A percentile compares a stretch with the other conserved stretches of the same genome.
These are phyloP conservation scores for Xylaria scruposa DNA, from an alignment of 495 filamentous ascomycete genomes.

Conservation along the genomic window DNA sequence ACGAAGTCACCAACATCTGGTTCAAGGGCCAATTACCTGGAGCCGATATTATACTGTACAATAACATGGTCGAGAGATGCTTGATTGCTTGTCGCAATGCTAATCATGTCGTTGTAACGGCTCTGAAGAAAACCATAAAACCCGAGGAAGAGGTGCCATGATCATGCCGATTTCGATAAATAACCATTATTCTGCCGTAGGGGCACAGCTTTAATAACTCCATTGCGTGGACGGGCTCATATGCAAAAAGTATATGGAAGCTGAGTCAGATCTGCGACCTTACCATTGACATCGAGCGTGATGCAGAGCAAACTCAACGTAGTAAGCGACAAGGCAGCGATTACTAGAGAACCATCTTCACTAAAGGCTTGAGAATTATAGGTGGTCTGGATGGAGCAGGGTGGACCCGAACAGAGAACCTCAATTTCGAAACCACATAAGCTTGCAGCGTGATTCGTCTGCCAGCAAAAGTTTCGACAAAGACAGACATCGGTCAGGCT, in stretches of 20 bases:
- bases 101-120: conserved; percentile 50
- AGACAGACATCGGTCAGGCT: neutral
- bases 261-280: neutral
- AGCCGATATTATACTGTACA: conserved; percentile 48
- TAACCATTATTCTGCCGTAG: neutral
- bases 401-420: neutral
- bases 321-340: neutral
- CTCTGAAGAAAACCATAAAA: conserved; percentile 44
- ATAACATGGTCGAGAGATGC: conserved; percentile 50
- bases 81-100: conserved; percentile 51
- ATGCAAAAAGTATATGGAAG: neutral
- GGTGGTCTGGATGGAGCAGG: neutral
- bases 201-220: neutral
- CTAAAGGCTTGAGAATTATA: neutral
- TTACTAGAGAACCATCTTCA: neutral
- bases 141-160: conserved; percentile 34
- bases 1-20: conserved; percentile 95
- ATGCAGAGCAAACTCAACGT: neutral
- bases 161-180: conserved; percentile 6
- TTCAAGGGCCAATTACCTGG: conserved; percentile 71
- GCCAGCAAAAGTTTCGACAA: neutral
- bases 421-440: neutral
- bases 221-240: neutral
- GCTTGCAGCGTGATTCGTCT: neutral
- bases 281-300: neutral